These are phyloP conservation scores for Leishmania aethiopica DNA, from an alignment of 208 protist genomes.

Conservation along the genomic window DNA sequence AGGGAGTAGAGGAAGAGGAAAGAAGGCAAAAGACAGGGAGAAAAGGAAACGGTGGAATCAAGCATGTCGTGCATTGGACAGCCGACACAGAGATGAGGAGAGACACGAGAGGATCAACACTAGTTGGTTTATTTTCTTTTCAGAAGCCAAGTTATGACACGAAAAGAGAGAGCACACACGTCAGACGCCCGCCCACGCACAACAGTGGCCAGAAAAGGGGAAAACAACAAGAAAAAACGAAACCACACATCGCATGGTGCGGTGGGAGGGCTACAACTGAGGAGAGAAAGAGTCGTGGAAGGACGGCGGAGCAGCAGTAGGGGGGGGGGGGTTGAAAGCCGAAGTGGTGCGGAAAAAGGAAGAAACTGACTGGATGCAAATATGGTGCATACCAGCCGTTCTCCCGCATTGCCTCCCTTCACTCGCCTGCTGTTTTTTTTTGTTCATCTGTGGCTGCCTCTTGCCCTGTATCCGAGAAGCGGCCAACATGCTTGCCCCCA, in stretches of 20 bases:
- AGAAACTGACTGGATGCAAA: neutral
- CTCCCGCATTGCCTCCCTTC: neutral
- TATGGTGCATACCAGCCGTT: neutral
- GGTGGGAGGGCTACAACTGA: neutral
- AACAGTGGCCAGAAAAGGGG: no score
- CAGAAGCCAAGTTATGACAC: no score
- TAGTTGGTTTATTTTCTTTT: neutral
- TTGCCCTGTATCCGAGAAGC: neutral
- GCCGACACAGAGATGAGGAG: neutral
- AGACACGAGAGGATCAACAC: neutral
- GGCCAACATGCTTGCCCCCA: neutral
- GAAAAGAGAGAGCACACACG: neutral
- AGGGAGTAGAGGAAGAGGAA: neutral
- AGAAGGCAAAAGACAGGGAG: neutral
- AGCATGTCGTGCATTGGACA: neutral
- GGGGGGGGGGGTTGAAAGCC: neutral
- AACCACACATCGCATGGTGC: neutral
- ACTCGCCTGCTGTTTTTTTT: neutral
- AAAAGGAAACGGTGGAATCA: neutral
- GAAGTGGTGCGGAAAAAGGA: neutral
- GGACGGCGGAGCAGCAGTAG: neutral
- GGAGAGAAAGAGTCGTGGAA: neutral
- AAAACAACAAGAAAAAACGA: neutral
- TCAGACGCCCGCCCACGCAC: neutral
- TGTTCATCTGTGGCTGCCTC: neutral